phyloP scores from a whole-genome alignment of 305 asterid species.

The Fraxinus greggii region DNA sequence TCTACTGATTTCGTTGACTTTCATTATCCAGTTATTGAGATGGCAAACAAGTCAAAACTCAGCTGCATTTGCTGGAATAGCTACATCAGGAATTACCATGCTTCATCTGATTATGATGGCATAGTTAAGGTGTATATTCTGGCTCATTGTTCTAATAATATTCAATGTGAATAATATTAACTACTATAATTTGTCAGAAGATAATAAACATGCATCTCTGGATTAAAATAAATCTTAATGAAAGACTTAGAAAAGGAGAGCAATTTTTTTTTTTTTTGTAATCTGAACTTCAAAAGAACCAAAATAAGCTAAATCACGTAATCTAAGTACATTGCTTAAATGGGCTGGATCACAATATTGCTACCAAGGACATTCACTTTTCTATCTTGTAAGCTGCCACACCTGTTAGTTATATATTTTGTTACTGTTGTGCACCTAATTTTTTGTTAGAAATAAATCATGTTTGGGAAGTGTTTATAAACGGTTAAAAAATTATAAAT shows the following conservation, averaged over 20 bases:
- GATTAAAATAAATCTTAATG: neutral
- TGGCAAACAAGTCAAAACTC: conserved; percentile 73
- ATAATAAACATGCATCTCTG: neutral
- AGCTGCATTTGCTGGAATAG: conserved; percentile 90
- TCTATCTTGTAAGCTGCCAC: neutral
- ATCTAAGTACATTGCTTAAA: neutral
- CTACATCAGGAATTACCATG: conserved; percentile 86
- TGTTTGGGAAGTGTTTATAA: too few species aligned
- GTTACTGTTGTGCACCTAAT: neutral
- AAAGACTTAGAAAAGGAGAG: neutral
- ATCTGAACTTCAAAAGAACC: neutral
- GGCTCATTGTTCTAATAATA: neutral
- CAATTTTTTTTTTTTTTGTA: too few species aligned
- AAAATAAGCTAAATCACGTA: neutral
- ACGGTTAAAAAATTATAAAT: too few species aligned
- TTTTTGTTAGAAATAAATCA: neutral
- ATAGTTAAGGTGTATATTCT: conserved; percentile 45
- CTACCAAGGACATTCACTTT: neutral
- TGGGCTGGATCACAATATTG: neutral
- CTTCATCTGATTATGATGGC: conserved; percentile 90
- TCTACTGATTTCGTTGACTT: conserved; percentile 67
- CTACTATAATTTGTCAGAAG: neutral
- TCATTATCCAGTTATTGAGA: conserved; percentile 82
- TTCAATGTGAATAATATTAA: neutral
- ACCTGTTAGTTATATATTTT: neutral